Conservation (phyloP, 2,329 filamentous ascomycete species). For the Neonectria ditissima region DNA sequence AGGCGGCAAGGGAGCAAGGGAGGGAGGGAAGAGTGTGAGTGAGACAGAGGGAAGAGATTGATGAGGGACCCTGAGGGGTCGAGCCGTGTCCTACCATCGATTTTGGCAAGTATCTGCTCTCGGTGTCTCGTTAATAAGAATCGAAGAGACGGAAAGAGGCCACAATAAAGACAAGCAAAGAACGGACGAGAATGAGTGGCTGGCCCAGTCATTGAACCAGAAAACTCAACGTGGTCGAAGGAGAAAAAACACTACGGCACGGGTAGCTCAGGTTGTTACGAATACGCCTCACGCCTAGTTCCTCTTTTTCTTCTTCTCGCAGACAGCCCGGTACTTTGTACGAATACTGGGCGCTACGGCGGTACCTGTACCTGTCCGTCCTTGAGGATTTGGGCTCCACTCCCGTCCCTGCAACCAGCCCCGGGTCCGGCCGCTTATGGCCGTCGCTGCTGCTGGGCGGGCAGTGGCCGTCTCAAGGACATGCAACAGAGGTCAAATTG, state of each 20-base stretch:
- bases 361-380: constrained; percentile 35
- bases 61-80: constrained; percentile 6
- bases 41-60: constrained; percentile 20
- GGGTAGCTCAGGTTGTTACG: constrained; percentile 18
- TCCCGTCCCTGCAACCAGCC: not conserved
- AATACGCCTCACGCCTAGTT: constrained; percentile 27
- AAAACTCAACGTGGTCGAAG: constrained; percentile 43
- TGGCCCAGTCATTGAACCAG: constrained; percentile 39
- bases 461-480: not conserved
- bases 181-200: not conserved
- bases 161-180: constrained; percentile 1
- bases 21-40: constrained; percentile 14
- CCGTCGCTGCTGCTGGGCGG: not conserved
- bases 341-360: not conserved
- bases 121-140: not conserved
- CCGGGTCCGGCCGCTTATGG: constrained; percentile 1
- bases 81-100: not conserved
- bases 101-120: not conserved
- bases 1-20: constrained; percentile 30
- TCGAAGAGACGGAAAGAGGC: constrained; percentile 2
- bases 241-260: constrained; percentile 19
- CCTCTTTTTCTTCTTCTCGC: constrained; percentile 10
- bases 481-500: not conserved
- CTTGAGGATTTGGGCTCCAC: not conserved
- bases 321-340: not conserved